Conservation (phyloP, 1,284 basidiomycete species). For the Lentinus polychrous region DNA sequence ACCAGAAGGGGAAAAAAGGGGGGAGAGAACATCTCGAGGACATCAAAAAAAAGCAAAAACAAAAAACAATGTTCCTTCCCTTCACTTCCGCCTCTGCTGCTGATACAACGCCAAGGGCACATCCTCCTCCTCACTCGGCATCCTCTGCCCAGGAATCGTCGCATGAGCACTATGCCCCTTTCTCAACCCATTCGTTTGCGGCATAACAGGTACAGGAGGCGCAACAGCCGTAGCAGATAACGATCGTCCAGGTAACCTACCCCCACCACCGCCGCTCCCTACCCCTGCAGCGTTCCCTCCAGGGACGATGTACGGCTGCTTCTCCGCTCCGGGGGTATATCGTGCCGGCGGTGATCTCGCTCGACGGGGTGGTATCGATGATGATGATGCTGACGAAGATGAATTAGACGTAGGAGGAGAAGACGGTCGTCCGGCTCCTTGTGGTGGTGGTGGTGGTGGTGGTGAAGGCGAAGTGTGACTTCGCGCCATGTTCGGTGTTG, state of each 20-base stretch:
- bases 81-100: constrained; percentile 47
- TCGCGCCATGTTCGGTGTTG: constrained; percentile 9
- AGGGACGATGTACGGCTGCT: constrained; percentile 19
- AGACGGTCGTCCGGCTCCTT: too few species aligned
- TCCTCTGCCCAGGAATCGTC: constrained; percentile 31
- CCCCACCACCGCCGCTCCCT: constrained; percentile 16
- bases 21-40: constrained; percentile 1
- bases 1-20: constrained; percentile 4
- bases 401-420: constrained; percentile 33
- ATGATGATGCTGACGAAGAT: constrained; percentile 12
- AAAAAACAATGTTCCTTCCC: not conserved
- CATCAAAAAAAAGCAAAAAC: constrained; percentile 5
- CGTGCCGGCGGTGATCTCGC: constrained; percentile 16
- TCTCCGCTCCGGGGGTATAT: constrained; percentile 29
- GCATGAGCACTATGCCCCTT: constrained; percentile 66
- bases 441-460: too few species aligned
- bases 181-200: constrained; percentile 43
- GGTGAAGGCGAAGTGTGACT: constrained; percentile 18
- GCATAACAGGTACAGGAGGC: constrained; percentile 32
- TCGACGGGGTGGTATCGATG: constrained; percentile 11
- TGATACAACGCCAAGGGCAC: constrained; percentile 71
- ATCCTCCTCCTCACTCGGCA: constrained; percentile 60
- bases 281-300: not conserved
- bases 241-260: constrained; percentile 50
- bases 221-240: constrained; percentile 52